These are phyloP conservation scores for Fusarium citri DNA, from an alignment of 2,329 filamentous ascomycete species.

Conservation along the genomic window DNA sequence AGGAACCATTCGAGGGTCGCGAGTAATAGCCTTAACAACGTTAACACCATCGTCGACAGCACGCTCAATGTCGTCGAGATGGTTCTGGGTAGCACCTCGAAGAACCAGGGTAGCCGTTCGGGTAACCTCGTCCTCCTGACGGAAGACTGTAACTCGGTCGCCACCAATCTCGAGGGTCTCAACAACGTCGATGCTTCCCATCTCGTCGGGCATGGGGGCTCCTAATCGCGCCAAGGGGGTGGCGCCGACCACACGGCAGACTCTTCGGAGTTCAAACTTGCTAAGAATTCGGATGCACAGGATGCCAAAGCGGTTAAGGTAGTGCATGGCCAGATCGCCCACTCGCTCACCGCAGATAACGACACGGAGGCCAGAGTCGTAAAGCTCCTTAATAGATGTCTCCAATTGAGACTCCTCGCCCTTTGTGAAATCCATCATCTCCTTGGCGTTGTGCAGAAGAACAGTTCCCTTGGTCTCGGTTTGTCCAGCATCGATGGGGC, in stretches of 20 bases:
- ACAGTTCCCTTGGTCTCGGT: conserved; percentile 99
- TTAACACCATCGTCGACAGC: conserved; percentile 99
- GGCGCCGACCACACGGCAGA: conserved; percentile 96
- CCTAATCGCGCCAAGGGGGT: conserved; percentile 95
- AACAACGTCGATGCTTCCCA: conserved; percentile 93
- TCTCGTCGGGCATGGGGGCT: conserved; percentile 99
- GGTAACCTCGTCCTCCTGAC: conserved; percentile 93
- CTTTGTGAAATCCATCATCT: conserved; percentile 98
- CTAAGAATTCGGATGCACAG: conserved; percentile 96
- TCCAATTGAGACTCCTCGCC: conserved; percentile 95
- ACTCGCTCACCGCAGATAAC: conserved; percentile 93
- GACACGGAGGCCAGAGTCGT: conserved; percentile 92
- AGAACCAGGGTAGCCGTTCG: conserved; percentile 94
- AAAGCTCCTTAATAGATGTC: conserved; percentile 90
- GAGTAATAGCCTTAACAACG: conserved; percentile 97
- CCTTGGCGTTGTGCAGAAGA: conserved; percentile 94
- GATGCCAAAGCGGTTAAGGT: conserved; percentile 97
- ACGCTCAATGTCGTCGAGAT: conserved; percentile 95
- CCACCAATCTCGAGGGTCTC: conserved; percentile 98
- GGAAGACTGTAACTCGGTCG: conserved; percentile 97
- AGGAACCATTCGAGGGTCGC: conserved; percentile 89
- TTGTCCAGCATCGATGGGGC: conserved; percentile 93
- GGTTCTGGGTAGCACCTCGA: conserved; percentile 95
- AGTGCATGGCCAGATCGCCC: conserved; percentile 95
- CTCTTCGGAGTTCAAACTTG: conserved; percentile 94